Evolutionary conservation across 805 yeast genomes (phyloP), one percentile per base, ranked within the genome.

Genomic region (Wickerhamomyces queroliae): DNA sequence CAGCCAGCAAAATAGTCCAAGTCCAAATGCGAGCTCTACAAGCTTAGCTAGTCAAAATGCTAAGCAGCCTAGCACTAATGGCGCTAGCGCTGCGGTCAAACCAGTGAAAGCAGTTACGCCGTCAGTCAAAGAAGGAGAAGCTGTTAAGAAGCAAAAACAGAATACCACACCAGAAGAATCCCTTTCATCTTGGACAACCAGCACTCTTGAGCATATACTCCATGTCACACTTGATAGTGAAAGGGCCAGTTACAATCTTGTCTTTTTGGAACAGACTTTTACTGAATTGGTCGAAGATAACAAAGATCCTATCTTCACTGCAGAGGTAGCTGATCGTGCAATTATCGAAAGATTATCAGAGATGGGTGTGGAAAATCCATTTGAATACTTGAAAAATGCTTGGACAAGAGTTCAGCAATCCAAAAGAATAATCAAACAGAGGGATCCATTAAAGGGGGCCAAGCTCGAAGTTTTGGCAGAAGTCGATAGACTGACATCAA

Each of bases 321-420:
- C 30, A 16, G 40, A 42, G 2, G 29, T 48, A 2, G 53, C 76
- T 25, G 88, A 80, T 46, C 62, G 70, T 7, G 62, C 72, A 3
- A 69, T 78, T 40, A 67, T 80, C 56, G 83, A 79, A 43, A 54
- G 74, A 17, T 58, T 80, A 33, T 68, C 80, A 2, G 84, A 78
- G 41, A 49, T 58, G 26, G 86, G 85, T 1, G 63, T 68, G 13
- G 44, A 54, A 2, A 52, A 67, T 11, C 71, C 83, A 0, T 61
- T 78, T 31, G 64, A 61, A 19, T 80, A 74, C 50, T 58, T 80
- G 36, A 69, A 56, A 45, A 56, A 58, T 7, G 58, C 72, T 7
- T 78, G 80, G 71, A 50, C 50, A 5, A 56, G 55, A 24, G 61
- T 75, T 1, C 66, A 56, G 43, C 58, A 61, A 31, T 45, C 55